Conservation (phyloP, 176 grass and related monocot genomes). For the Miscanthus lutarioriparius region DNA sequence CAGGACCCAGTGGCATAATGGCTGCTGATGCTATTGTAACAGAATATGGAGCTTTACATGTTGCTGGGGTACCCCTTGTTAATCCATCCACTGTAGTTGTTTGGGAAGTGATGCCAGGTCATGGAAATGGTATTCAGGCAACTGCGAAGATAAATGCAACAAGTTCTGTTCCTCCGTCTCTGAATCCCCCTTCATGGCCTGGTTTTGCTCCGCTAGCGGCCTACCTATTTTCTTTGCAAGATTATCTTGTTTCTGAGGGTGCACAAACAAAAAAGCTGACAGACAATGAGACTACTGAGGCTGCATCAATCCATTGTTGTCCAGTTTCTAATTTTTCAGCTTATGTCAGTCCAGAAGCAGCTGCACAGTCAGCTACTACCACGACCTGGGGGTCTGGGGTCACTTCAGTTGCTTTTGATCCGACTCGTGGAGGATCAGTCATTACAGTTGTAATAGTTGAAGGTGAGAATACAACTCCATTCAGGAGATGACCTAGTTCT, state of each 20-base stretch:
- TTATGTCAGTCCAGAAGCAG: constrained; percentile 96
- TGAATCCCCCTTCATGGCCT: constrained; percentile 79
- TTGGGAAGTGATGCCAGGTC: constrained; percentile 99
- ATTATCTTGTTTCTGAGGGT: constrained; percentile 79
- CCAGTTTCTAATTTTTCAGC: constrained; percentile 99
- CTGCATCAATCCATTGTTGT: constrained; percentile 93
- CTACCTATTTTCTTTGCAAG: constrained; percentile 92
- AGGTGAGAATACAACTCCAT: constrained; percentile 52
- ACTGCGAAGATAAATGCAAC: constrained; percentile 80
- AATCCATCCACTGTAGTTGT: constrained; percentile 99
- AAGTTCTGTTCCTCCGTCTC: constrained; percentile 70
- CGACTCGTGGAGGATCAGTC: constrained; percentile 85
- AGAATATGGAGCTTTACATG: constrained; percentile 83
- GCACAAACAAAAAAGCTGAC: constrained; percentile 65
- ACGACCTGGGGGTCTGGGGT: constrained; percentile 99
- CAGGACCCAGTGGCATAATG: constrained; percentile 97
- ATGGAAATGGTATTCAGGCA: constrained; percentile 85
- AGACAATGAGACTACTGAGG: constrained; percentile 64
- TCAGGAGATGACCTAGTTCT: constrained; percentile 21
- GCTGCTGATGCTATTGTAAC: constrained; percentile 98
- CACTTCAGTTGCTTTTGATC: constrained; percentile 99
- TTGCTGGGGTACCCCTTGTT: constrained; percentile 98
- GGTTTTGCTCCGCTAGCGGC: constrained; percentile 80
- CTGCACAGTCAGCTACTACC: constrained; percentile 93
- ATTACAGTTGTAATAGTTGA: constrained; percentile 97